phyloP scores from a whole-genome alignment of 2,329 filamentous ascomycete species.

The Colletotrichum echinochloae region DNA sequence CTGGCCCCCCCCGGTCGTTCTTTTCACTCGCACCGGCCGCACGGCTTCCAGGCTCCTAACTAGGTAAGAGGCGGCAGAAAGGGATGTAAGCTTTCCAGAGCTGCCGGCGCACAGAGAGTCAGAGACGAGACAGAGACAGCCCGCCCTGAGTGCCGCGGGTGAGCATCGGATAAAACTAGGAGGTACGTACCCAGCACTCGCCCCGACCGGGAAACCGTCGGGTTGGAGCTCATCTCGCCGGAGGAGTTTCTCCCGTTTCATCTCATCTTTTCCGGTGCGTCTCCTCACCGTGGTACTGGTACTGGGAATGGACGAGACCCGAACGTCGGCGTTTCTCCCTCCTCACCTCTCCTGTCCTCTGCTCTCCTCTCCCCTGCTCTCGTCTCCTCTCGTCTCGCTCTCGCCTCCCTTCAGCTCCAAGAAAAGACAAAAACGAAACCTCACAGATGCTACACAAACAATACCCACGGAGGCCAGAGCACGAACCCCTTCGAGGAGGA shows the following conservation, averaged over 20 bases:
- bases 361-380: too few relatives aligned
- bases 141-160: slow-evolving; percentile 9
- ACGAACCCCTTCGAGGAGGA: too few relatives aligned
- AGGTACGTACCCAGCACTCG: not conserved
- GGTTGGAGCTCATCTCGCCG: not conserved
- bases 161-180: slow-evolving; percentile 20
- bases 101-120: slow-evolving; percentile 16
- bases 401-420: too few relatives aligned
- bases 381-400: too few relatives aligned
- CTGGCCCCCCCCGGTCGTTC: too few relatives aligned
- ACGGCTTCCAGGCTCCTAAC: not conserved
- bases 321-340: not conserved
- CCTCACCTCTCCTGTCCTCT: too few relatives aligned
- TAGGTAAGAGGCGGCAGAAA: not conserved
- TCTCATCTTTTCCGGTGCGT: slow-evolving; percentile 15
- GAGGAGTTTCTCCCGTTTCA: slow-evolving; percentile 32
- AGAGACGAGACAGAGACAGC: too few relatives aligned
- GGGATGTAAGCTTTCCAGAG: slow-evolving; percentile 3
- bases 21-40: not conserved
- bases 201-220: not conserved
- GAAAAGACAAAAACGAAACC: too few relatives aligned
- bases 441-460: not conserved
- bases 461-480: too few relatives aligned
- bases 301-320: slow-evolving; percentile 7
- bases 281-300: not conserved